Evolutionary conservation across 768 basidiomycete genomes (phyloP).

Genomic region (Strobilomyces echinocephalus): DNA sequence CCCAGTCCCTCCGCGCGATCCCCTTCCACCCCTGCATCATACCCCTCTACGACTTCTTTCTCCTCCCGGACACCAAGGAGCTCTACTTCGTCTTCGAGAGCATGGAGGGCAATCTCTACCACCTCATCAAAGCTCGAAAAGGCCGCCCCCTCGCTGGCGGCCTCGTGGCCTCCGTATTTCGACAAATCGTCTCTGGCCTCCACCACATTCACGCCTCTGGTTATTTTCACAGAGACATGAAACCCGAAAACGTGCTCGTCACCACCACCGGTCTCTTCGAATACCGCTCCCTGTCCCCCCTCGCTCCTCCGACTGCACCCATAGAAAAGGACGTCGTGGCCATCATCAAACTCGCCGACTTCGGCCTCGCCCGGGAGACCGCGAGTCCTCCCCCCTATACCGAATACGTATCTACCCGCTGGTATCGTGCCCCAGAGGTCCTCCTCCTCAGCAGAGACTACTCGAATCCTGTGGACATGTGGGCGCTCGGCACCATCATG

Average conservation of each 20-base stretch:
- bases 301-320: conserved; percentile 55
- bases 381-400: conserved; percentile 89
- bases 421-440: conserved; percentile 99
- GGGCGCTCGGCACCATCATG: conserved; percentile 98
- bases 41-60: conserved; percentile 97
- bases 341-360: conserved; percentile 97
- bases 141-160: conserved; percentile 95
- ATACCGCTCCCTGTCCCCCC: conserved; percentile 77
- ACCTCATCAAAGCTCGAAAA: conserved; percentile 95
- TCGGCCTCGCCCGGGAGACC: conserved; percentile 92
- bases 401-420: conserved; percentile 98
- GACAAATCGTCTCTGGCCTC: conserved; percentile 85
- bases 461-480: conserved; percentile 97
- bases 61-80: conserved; percentile 91
- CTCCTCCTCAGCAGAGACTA: conserved; percentile 88
- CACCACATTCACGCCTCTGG: conserved; percentile 89
- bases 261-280: conserved; percentile 95
- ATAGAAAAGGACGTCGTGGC: conserved; percentile 92
- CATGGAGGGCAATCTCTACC: conserved; percentile 99
- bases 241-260: conserved; percentile 97
- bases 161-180: conserved; percentile 91
- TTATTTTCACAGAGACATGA: conserved; percentile 99
- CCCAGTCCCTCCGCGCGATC: conserved; percentile 88
- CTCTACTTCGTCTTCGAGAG: conserved; percentile 99
- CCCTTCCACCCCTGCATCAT: conserved; percentile 96